A percentile compares a stretch with the other conserved stretches of the same genome.
These are phyloP conservation scores for Suillus variegatus DNA, from an alignment of 768 basidiomycete genomes.

Conservation along the genomic window DNA sequence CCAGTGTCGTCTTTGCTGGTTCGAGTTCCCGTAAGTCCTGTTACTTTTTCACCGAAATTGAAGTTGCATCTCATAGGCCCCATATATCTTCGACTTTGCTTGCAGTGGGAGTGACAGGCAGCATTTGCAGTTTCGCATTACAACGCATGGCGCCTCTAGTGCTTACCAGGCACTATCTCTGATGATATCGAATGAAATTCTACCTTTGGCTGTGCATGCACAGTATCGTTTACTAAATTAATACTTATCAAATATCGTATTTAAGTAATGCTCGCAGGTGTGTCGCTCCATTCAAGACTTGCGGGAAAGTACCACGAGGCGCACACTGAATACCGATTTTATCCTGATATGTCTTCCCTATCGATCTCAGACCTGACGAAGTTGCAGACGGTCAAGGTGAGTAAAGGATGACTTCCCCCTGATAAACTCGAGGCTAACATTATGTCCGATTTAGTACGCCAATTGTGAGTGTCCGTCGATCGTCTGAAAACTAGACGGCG, in stretches of 20 bases:
- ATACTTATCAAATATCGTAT: not conserved
- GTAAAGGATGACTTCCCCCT: not conserved
- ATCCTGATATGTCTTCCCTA: not conserved
- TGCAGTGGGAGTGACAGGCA: not conserved
- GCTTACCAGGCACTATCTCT: not conserved
- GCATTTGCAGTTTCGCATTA: not conserved
- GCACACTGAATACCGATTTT: not conserved
- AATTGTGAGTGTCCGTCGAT: constrained; percentile 12
- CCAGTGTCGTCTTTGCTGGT: not conserved
- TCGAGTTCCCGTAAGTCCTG: not conserved
- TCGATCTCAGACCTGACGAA: constrained; percentile 11
- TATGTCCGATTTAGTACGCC: constrained; percentile 12
- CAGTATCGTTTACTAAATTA: not conserved
- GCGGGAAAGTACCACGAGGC: not conserved
- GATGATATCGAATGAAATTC: not conserved
- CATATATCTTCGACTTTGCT: not conserved
- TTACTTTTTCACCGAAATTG: not conserved
- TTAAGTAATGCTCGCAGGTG: not conserved
- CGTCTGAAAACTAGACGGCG: not conserved
- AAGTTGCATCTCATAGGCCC: not conserved
- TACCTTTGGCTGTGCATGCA: not conserved
- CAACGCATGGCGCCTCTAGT: not conserved
- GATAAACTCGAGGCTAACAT: not conserved
- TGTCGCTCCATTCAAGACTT: not conserved
- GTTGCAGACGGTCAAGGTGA: constrained; percentile 17